Evolutionary conservation across 1,284 basidiomycete genomes (phyloP), one percentile per base, ranked within the genome.

Genomic region (Ceratobasidium sp.): DNA sequence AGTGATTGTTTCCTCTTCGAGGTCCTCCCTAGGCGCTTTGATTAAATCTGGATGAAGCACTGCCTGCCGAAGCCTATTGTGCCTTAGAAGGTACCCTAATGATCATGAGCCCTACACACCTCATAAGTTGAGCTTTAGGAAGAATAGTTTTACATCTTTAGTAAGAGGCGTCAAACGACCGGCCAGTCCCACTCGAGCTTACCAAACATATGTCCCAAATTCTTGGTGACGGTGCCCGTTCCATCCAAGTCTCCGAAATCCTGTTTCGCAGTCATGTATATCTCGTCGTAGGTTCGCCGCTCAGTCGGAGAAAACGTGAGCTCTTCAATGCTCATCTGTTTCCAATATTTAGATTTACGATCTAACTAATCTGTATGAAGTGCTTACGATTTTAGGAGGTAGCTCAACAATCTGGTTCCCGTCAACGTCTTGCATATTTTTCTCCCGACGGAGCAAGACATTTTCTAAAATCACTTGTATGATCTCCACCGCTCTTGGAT

Each of bases 391-490:
- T 80, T 98, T 98, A 0, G 86, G 82, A 0, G 96, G 96, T 1
- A 99, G 81, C 69, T 94, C 87, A 1, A 98, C 94, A 50, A 99
- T 98, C 47, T 85, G 86, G 57, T 92, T 90, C 1, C 96, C 96
- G 74, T 96, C 87, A 50, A 82, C 84, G 79, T 97, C 96, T 52
- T 87, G 87, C 92, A 95, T 97, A 70, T 86, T 90, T 82, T 99
- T 99, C 78, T 98, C 96, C 71, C 96, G 85, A n/a, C 96, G 86
- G 1, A 99, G 82, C 3, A 99, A 82, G 47, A 94, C 86, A 43
- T 87, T 92, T 77, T 96, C 93, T 34, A 98, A 83, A 69, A 98
- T 94, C 68, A 94, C 90, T 79, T 96, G 94, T 0, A 97, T 93
- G 40, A 96, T 88, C 75, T 95, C 93, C 67, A 97, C 90, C 0